Percentiles rank a stretch among this genome's conserved stretches.
These are phyloP conservation scores for Cryptomeria japonica DNA, from an alignment of 75 land plant species.

Conservation along the genomic window DNA sequence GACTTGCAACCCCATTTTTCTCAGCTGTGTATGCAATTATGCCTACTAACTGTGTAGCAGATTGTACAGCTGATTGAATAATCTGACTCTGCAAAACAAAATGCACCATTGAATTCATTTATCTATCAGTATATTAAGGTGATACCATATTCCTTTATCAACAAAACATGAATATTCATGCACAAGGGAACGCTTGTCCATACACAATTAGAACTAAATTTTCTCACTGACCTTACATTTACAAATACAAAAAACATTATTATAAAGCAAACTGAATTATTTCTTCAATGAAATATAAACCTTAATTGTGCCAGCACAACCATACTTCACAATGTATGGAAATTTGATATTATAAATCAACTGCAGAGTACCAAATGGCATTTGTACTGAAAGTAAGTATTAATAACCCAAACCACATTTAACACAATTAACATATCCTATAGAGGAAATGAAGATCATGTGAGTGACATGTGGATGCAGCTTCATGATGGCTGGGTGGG, in stretches of 20 bases:
- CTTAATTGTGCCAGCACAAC: conserved; percentile 1
- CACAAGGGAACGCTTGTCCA: background rate
- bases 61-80: conserved; percentile 68
- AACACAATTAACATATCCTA: background rate
- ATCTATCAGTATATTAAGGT: background rate
- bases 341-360: background rate
- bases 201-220: background rate
- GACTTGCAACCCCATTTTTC: conserved; percentile 25
- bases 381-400: background rate
- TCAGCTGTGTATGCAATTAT: conserved; percentile 65
- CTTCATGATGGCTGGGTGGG: too few species aligned
- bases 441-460: background rate
- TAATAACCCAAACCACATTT: background rate
- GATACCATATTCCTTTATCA: background rate
- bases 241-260: background rate
- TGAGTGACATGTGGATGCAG: too few species aligned
- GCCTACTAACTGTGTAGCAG: conserved; percentile 52
- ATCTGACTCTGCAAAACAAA: conserved; percentile 73
- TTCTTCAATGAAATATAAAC: conserved; percentile 1
- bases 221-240: background rate
- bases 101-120: background rate
- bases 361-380: background rate
- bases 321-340: background rate
- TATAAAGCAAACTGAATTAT: background rate
- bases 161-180: background rate